Percentiles rank a stretch among this genome's conserved stretches.
Conservation (phyloP, 768 basidiomycete species). For the Suillus bovinus region DNA sequence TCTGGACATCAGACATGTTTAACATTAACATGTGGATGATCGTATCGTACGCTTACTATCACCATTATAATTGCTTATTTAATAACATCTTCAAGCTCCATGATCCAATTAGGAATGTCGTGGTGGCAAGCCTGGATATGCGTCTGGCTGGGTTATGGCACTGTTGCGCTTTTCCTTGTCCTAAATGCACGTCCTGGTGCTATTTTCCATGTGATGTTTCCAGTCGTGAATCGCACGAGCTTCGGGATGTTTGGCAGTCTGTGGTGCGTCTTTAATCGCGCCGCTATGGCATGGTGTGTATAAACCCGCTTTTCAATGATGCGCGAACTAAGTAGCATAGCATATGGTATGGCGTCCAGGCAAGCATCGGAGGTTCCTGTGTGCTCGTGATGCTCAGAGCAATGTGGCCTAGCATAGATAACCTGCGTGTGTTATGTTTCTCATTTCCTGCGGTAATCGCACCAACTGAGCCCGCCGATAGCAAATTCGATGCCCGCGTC, state of each 20-base stretch:
- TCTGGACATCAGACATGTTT: conserved; percentile 82
- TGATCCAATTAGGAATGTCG: conserved; percentile 69
- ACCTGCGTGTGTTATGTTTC: conserved; percentile 50
- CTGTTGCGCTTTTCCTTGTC: conserved; percentile 70
- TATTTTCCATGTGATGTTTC: conserved; percentile 74
- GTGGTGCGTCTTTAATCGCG: conserved; percentile 80
- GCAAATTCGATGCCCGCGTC: conserved; percentile 73
- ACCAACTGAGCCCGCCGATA: conserved; percentile 23
- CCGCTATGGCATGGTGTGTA: conserved; percentile 72
- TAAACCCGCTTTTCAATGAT: conserved; percentile 18
- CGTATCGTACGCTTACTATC: conserved; percentile 37
- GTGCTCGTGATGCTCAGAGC: conserved; percentile 72
- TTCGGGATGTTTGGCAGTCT: conserved; percentile 78
- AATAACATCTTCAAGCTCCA: conserved; percentile 35
- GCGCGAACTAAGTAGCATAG: conserved; percentile 33
- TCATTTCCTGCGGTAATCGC: background rate
- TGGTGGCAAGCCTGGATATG: conserved; percentile 90
- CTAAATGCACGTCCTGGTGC: conserved; percentile 80
- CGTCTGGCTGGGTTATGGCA: conserved; percentile 62
- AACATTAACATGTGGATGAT: conserved; percentile 86
- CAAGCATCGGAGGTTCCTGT: conserved; percentile 82
- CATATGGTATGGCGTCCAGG: conserved; percentile 78
- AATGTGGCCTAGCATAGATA: conserved; percentile 74
- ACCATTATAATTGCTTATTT: too few species aligned
- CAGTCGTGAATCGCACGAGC: conserved; percentile 72